Evolutionary conservation across 495 filamentous ascomycete species (phyloP).

Genomic region (Astrothelium subdiscretum): DNA sequence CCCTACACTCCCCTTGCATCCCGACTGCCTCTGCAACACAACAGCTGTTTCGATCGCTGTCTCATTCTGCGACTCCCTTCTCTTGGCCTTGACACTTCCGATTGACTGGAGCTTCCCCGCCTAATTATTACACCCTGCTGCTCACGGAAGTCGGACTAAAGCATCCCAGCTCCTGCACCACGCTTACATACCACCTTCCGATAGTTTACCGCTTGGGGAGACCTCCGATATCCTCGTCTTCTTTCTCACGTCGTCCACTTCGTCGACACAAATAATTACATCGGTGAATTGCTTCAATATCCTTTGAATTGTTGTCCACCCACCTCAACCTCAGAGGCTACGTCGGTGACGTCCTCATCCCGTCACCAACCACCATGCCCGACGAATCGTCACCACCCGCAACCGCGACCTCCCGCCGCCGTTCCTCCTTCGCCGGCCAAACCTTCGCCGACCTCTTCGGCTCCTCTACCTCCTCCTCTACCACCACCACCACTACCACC

Average conservation of each 20-base stretch:
- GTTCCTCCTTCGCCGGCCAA: slow-evolving; percentile 27
- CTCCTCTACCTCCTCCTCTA: slow-evolving; percentile 5
- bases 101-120: not conserved
- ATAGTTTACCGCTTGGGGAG: no score
- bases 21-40: no score
- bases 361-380: slow-evolving; percentile 15
- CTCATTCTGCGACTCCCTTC: not conserved
- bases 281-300: no score
- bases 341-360: not conserved
- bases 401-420: slow-evolving; percentile 18
- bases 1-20: not conserved
- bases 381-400: slow-evolving; percentile 20
- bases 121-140: not conserved
- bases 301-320: no score
- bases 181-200: not conserved
- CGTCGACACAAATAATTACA: no score
- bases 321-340: no score
- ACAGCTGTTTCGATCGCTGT: no score
- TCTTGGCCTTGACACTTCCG: not conserved
- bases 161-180: not conserved
- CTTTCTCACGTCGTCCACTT: no score
- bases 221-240: no score
- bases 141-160: not conserved
- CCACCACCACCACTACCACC: slow-evolving; percentile 4
- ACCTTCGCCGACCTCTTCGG: slow-evolving; percentile 30